These are phyloP conservation scores for Aureobasidium sp. DNA, from an alignment of 2,329 filamentous ascomycete genomes.

Conservation along the genomic window DNA sequence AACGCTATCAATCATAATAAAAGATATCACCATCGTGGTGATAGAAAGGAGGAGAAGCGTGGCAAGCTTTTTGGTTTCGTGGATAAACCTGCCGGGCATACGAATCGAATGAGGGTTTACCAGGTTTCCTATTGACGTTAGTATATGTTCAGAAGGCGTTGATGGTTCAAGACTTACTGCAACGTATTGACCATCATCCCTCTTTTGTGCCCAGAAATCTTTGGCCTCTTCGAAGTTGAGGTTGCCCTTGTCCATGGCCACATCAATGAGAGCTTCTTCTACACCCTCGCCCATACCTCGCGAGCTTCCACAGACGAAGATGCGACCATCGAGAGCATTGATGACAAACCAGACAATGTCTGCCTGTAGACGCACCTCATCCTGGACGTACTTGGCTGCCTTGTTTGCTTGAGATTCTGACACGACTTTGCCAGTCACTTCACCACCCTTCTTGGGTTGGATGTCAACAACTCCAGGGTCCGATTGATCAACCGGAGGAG, in stretches of 20 bases:
- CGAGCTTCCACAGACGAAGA: constrained; percentile 93
- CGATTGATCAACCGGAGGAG: constrained; percentile 23
- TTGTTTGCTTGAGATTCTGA: constrained; percentile 56
- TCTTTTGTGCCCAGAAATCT: constrained; percentile 88
- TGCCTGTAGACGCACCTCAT: constrained; percentile 83
- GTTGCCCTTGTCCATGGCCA: constrained; percentile 88
- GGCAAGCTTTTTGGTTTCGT: neutral
- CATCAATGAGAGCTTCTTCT: constrained; percentile 76
- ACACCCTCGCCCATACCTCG: constrained; percentile 98
- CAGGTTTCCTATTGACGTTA: constrained; percentile 10
- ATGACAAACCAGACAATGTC: constrained; percentile 98
- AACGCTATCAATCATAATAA: constrained; percentile 7
- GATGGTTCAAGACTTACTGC: constrained; percentile 38
- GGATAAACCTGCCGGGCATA: neutral
- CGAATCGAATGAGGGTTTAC: neutral
- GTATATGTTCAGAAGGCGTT: neutral
- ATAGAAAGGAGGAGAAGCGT: neutral
- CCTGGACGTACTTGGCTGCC: constrained; percentile 88
- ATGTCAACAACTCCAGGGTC: constrained; percentile 23
- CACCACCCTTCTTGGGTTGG: constrained; percentile 38
- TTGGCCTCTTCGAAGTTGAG: constrained; percentile 73
- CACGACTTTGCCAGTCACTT: constrained; percentile 69
- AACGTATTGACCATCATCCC: constrained; percentile 89
- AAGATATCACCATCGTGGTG: neutral
- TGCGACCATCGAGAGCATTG: constrained; percentile 88